Base-by-base conservation (phyloP, 2,329 filamentous ascomycete species). In the Rhexocercosporidium sp. region DNA sequence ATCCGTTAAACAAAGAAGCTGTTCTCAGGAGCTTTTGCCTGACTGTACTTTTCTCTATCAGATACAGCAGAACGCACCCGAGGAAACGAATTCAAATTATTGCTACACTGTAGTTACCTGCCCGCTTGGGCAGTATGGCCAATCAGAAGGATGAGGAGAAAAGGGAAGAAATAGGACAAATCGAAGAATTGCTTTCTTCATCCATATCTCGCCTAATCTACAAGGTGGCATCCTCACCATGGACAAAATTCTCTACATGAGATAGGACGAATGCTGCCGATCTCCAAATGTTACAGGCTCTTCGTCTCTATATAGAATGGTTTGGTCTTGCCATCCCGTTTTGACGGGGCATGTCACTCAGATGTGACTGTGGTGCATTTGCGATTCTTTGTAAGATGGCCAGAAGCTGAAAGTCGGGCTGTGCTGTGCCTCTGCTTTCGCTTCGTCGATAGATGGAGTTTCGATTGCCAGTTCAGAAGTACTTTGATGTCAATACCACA, bases 401-500 rank as follows among this genome's bases (percentile, higher is more conserved):
- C 22, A 22, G 22, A 31, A 11, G n/a, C 20, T 11, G 18, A 22
- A 12, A 9, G 9, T 25, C 22, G 44, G 9, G n/a, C 41, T 3
- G n/a, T 3, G n/a, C 5, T 25, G 12, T 11, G 18, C 5, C 44
- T 8, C 3, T 12, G 44, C 18, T n/a, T 9, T 22, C n/a, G 18
- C n/a, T 20, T 12, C 20, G 18, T 47, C 18, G 44, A 5, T 22
- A 47, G 20, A 20, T 11, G 11, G n/a, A n/a, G n/a, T n/a, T 20
- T 47, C 18, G 44, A 22, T 22, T 20, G 16, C 7, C n/a, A 20
- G 9, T n/a, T n/a, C 31, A 25, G 47, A 34, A 62, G 29, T n/a
- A 29, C 25, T 54, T 4, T 53, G 14, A 29, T 16, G 20, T 65
- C 47, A 65, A 46, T 65, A 65, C 64, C 64, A 65, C 44, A 78